Evolutionary conservation across 2,329 filamentous ascomycete species (phyloP).

Genomic region (Blumeria hordei): DNA sequence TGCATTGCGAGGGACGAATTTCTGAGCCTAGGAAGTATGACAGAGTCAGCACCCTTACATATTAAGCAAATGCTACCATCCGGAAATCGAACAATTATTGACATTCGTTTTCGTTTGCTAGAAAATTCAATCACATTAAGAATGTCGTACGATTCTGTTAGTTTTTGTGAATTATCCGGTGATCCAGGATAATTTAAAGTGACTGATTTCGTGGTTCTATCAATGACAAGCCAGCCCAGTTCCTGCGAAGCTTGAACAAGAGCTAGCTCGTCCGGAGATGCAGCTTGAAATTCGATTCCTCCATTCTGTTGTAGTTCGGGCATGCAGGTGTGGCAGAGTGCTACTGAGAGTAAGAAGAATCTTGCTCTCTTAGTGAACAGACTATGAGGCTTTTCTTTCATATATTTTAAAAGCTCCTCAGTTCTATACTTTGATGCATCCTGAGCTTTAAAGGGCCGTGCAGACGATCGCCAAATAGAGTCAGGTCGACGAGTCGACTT

Average conservation of each 20-base stretch:
- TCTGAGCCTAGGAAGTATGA: constrained; percentile 54
- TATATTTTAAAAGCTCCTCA: constrained; percentile 51
- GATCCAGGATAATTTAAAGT: constrained; percentile 19
- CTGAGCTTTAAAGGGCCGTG: constrained; percentile 17
- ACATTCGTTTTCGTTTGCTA: constrained; percentile 76
- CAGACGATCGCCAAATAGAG: constrained; percentile 13
- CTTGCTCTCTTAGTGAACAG: constrained; percentile 55
- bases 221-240: constrained; percentile 53
- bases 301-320: constrained; percentile 51
- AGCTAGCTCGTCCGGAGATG: constrained; percentile 75
- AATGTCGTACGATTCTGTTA: constrained; percentile 44
- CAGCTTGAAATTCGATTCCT: constrained; percentile 58
- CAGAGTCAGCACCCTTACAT: constrained; percentile 77
- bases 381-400: constrained; percentile 50
- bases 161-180: constrained; percentile 6
- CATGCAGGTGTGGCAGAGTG: constrained; percentile 75
- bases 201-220: constrained; percentile 48
- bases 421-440: constrained; percentile 37
- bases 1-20: constrained; percentile 50
- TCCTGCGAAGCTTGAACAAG: constrained; percentile 68
- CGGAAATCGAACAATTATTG: constrained; percentile 61
- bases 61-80: constrained; percentile 63
- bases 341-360: constrained; percentile 63
- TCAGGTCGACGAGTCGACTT: constrained; percentile 7
- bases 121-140: constrained; percentile 80